These are phyloP conservation scores for Cladosporium colombiae DNA, from an alignment of 2,329 filamentous ascomycete genomes.

Conservation along the genomic window DNA sequence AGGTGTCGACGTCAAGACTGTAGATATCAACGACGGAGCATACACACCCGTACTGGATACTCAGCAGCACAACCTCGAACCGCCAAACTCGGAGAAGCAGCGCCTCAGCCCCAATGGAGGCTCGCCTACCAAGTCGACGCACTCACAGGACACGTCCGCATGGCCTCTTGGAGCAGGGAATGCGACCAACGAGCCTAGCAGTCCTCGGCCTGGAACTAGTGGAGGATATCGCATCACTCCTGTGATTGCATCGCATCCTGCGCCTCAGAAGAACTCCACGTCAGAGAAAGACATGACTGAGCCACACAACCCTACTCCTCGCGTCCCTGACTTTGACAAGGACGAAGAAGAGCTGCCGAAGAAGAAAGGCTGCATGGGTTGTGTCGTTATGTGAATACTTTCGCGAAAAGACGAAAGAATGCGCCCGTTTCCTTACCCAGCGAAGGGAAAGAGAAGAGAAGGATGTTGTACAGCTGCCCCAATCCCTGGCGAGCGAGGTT, in stretches of 20 bases:
- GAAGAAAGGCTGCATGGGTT: slow-evolving; percentile 67
- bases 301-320: slow-evolving; percentile 45
- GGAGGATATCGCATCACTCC: slow-evolving; percentile 52
- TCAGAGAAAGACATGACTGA: slow-evolving; percentile 24
- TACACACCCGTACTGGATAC: neutral
- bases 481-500: neutral
- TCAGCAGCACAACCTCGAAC: slow-evolving; percentile 4
- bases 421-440: neutral
- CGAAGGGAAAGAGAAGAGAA: neutral
- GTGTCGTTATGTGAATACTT: slow-evolving; percentile 68
- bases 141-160: slow-evolving; percentile 21
- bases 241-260: slow-evolving; percentile 38
- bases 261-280: slow-evolving; percentile 27
- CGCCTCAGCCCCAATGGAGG: slow-evolving; percentile 20
- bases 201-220: slow-evolving; percentile 42
- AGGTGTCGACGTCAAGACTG: slow-evolving; percentile 87
- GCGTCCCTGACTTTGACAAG: slow-evolving; percentile 57
- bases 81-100: neutral
- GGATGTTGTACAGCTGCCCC: neutral
- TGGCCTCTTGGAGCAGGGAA: slow-evolving; percentile 33
- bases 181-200: slow-evolving; percentile 29
- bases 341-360: slow-evolving; percentile 53
- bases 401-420: neutral
- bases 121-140: slow-evolving; percentile 35
- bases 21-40: slow-evolving; percentile 31